phyloP scores from a whole-genome alignment of 768 basidiomycete genomes.

The Collybia nuda region DNA sequence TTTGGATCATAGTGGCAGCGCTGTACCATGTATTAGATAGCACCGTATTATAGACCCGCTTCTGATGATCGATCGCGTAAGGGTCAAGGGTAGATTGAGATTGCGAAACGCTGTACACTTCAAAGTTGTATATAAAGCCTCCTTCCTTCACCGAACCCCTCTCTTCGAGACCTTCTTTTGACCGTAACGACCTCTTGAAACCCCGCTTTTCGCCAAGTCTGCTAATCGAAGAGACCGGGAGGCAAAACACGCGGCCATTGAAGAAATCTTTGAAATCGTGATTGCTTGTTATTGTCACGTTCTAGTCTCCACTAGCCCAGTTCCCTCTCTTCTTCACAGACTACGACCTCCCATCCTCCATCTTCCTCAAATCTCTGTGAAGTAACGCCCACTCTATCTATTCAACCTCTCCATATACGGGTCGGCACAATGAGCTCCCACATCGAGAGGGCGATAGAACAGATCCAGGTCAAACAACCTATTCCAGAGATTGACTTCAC shows the following conservation, averaged over 20 bases:
- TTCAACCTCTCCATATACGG: slow-evolving; percentile 9
- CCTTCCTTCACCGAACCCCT: background rate
- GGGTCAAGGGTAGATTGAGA: background rate
- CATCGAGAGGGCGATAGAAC: slow-evolving; percentile 65
- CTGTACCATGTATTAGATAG: background rate
- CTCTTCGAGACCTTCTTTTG: background rate
- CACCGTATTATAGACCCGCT: slow-evolving; percentile 3
- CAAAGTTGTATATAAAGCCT: background rate
- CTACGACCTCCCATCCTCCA: slow-evolving; percentile 12
- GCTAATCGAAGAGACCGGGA: background rate
- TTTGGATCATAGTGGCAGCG: slow-evolving; percentile 50
- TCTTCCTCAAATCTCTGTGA: slow-evolving; percentile 1
- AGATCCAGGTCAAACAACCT: slow-evolving; percentile 54
- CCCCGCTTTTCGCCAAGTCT: slow-evolving; percentile 2
- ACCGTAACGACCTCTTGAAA: slow-evolving; percentile 1
- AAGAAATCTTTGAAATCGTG: slow-evolving; percentile 6
- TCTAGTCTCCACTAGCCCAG: slow-evolving; percentile 17
- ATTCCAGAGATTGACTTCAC: slow-evolving; percentile 83
- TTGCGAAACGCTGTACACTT: background rate
- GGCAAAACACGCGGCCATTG: slow-evolving; percentile 4
- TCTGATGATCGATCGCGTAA: slow-evolving; percentile 2
- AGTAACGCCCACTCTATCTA: slow-evolving; percentile 10
- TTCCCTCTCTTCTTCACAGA: slow-evolving; percentile 10
- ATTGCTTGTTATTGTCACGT: slow-evolving; percentile 19
- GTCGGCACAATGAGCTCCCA: slow-evolving; percentile 45